These are phyloP conservation scores for Trichoderma sp. DNA, from an alignment of 2,329 filamentous ascomycete species.

Conservation along the genomic window DNA sequence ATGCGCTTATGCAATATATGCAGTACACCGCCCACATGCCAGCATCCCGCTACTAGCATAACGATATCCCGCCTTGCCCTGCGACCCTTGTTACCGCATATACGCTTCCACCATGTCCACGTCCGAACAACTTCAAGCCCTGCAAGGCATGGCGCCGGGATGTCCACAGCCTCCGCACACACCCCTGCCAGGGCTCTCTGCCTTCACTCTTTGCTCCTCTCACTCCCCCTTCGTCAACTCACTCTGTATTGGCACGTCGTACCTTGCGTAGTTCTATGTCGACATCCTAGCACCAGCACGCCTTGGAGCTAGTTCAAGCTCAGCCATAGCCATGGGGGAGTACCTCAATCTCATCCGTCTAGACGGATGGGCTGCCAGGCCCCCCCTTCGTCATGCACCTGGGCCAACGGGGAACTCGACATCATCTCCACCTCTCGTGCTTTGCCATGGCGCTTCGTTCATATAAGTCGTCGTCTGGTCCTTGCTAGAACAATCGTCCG, in stretches of 20 bases:
- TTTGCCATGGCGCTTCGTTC: slow-evolving; percentile 17
- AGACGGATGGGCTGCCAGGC: slow-evolving; percentile 1
- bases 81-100: not conserved
- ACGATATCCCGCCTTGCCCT: not conserved
- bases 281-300: slow-evolving; percentile 15
- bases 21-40: not conserved
- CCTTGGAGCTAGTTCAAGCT: slow-evolving; percentile 19
- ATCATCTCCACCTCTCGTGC: slow-evolving; percentile 17
- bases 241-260: not conserved
- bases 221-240: not conserved
- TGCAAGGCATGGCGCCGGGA: slow-evolving; percentile 6
- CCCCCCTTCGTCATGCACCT: slow-evolving; percentile 20
- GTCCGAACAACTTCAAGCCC: not conserved
- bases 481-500: slow-evolving; percentile 16
- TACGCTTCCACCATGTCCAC: not conserved
- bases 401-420: slow-evolving; percentile 6
- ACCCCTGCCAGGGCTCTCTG: not conserved
- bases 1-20: not conserved
- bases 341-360: slow-evolving; percentile 18
- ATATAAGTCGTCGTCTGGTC: slow-evolving; percentile 20
- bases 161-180: slow-evolving; percentile 5
- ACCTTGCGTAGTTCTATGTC: slow-evolving; percentile 17
- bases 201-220: not conserved
- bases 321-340: slow-evolving; percentile 20
- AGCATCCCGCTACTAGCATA: not conserved